phyloP scores from a whole-genome alignment of 371 early-diverging fungal genomes.

The Lichtheimia ramosa region DNA sequence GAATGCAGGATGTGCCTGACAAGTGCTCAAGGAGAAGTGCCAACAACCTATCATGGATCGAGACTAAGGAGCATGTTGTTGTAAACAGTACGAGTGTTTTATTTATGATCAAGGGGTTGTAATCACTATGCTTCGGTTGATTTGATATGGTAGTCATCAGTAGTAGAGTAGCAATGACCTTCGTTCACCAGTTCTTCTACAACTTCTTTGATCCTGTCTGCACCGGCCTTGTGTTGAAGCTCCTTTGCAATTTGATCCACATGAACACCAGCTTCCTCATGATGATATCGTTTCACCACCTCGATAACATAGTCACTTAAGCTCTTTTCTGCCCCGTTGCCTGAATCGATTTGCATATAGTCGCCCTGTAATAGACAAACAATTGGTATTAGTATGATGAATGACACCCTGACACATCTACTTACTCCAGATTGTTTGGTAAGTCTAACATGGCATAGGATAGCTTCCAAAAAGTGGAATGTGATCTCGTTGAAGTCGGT shows the following conservation, averaged over 20 bases:
- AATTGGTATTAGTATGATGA: no score
- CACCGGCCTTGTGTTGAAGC: constrained; percentile 36
- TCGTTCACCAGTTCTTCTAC: constrained; percentile 56
- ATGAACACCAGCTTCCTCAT: constrained; percentile 27
- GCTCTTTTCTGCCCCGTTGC: constrained; percentile 2
- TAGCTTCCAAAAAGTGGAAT: constrained; percentile 68
- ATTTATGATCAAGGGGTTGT: no score
- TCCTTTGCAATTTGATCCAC: constrained; percentile 34
- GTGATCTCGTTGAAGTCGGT: constrained; percentile 75
- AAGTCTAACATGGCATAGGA: constrained; percentile 58
- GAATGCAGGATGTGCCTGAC: no score
- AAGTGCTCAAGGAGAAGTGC: no score
- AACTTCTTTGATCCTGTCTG: constrained; percentile 41
- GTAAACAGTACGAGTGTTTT: no score
- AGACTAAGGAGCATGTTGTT: no score
- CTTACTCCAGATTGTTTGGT: constrained; percentile 22
- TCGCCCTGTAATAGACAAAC: not conserved
- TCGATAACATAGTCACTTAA: constrained; percentile 23
- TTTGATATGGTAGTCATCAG: constrained; percentile 63
- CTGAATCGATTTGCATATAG: constrained; percentile 5
- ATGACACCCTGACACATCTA: no score
- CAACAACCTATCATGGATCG: no score
- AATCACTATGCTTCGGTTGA: constrained; percentile 31
- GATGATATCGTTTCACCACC: constrained; percentile 21
- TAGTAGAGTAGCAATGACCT: constrained; percentile 67